phyloP scores from a whole-genome alignment of 2,329 filamentous ascomycete species.

The Fusarium haematococcum region DNA sequence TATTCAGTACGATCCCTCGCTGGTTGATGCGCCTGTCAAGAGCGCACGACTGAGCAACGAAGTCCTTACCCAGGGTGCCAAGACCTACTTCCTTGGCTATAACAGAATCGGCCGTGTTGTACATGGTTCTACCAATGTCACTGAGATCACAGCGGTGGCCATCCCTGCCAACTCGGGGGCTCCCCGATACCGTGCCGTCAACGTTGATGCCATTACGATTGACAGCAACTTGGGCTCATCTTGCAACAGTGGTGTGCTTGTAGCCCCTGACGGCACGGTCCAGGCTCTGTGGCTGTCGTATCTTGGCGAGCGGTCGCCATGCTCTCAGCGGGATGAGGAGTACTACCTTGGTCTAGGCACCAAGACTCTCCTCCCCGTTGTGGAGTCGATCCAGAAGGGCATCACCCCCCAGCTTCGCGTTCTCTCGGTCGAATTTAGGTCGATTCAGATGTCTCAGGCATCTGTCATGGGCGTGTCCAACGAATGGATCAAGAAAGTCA shows the following conservation, averaged over 20 bases:
- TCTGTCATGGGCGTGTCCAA: constrained; percentile 97
- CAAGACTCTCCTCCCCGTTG: constrained; percentile 88
- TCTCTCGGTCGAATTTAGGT: constrained; percentile 92
- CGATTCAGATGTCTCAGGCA: constrained; percentile 96
- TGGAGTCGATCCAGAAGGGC: constrained; percentile 85
- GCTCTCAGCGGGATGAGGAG: constrained; percentile 89
- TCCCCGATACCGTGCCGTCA: constrained; percentile 92
- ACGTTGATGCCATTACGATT: constrained; percentile 96
- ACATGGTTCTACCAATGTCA: constrained; percentile 92
- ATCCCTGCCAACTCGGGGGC: constrained; percentile 94
- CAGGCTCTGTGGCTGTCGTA: constrained; percentile 98
- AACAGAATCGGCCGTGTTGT: constrained; percentile 96
- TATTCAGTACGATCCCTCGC: constrained; percentile 90
- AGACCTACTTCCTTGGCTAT: constrained; percentile 98
- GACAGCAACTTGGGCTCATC: constrained; percentile 92
- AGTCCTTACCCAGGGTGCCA: constrained; percentile 90
- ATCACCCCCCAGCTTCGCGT: constrained; percentile 86
- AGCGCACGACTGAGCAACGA: constrained; percentile 85
- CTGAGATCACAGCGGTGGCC: constrained; percentile 95
- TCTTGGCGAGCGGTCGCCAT: constrained; percentile 85
- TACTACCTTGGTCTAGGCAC: constrained; percentile 95
- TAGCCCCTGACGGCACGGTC: constrained; percentile 89
- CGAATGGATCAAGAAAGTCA: constrained; percentile 93
- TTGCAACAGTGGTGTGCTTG: constrained; percentile 92
- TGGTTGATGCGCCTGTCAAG: constrained; percentile 94